Percentiles rank a stretch among this genome's conserved stretches.
Evolutionary conservation across 2,329 filamentous ascomycete species (phyloP).

Genomic region (Verticillium nubilum): DNA sequence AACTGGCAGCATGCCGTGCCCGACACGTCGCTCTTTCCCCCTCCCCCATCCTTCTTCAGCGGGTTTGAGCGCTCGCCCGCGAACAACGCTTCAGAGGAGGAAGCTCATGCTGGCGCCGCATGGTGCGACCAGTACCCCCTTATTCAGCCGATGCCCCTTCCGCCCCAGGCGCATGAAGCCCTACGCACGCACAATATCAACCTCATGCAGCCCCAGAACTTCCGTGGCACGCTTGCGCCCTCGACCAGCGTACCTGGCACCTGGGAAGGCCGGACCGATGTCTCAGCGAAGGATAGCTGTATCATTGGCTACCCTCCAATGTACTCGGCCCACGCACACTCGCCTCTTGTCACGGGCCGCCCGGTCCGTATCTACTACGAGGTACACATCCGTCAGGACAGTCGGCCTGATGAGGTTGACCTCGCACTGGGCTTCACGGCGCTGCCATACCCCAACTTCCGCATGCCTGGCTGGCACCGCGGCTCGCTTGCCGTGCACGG

Average conservation of each 20-base stretch:
- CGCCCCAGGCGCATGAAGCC: constrained; percentile 37
- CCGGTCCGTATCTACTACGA: constrained; percentile 66
- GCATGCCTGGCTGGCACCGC: constrained; percentile 77
- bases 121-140: constrained; percentile 63
- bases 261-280: constrained; percentile 41
- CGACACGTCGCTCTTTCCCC: constrained; percentile 67
- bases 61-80: constrained; percentile 60
- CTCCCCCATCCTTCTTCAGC: constrained; percentile 61
- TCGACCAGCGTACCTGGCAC: constrained; percentile 35
- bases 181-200: constrained; percentile 47
- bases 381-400: constrained; percentile 47
- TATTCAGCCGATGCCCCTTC: constrained; percentile 44
- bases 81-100: constrained; percentile 61
- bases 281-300: constrained; percentile 51
- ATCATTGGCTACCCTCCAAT: constrained; percentile 65
- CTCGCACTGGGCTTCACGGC: constrained; percentile 67
- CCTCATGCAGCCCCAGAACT: constrained; percentile 45
- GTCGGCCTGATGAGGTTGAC: constrained; percentile 31
- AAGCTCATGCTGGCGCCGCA: constrained; percentile 57
- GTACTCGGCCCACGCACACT: constrained; percentile 57
- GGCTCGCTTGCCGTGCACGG: constrained; percentile 71
- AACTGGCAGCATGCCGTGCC: constrained; percentile 68
- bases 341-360: constrained; percentile 39
- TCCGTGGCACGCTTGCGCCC: constrained; percentile 40
- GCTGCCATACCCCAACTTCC: constrained; percentile 70